Evolutionary conservation across 495 filamentous ascomycete genomes (phyloP).

Genomic region (Penicillium simplicissimum): DNA sequence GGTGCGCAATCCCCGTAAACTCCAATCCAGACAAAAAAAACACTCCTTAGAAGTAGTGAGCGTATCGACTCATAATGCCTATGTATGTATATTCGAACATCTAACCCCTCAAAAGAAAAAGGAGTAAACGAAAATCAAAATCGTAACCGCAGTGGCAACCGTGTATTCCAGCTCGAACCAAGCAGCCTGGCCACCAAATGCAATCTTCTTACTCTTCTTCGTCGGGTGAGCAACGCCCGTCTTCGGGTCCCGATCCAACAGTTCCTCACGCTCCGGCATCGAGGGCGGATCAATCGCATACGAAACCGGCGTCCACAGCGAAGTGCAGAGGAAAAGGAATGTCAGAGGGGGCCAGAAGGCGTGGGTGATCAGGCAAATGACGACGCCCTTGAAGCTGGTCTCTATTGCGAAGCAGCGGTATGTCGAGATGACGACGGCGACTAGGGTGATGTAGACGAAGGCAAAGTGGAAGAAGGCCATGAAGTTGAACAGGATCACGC

Average conservation of each 20-base stretch:
- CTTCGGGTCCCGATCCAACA: conserved; percentile 44
- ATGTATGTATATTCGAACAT: conserved; percentile 11
- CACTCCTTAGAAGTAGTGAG: not conserved
- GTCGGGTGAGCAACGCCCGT: conserved; percentile 49
- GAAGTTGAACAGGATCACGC: conserved; percentile 37
- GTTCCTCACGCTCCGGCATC: conserved; percentile 45
- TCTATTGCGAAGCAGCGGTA: conserved; percentile 37
- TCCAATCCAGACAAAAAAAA: not conserved
- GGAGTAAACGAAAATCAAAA: conserved; percentile 44
- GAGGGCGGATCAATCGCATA: conserved; percentile 48
- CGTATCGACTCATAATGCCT: conserved; percentile 15
- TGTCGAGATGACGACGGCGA: conserved; percentile 37
- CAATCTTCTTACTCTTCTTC: conserved; percentile 42
- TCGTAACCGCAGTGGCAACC: conserved; percentile 38
- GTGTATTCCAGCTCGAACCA: conserved; percentile 47
- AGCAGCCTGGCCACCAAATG: conserved; percentile 42
- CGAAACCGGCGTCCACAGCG: conserved; percentile 40
- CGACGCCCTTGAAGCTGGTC: conserved; percentile 26
- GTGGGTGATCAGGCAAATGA: conserved; percentile 47
- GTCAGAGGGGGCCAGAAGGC: conserved; percentile 49
- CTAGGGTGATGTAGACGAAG: conserved; percentile 44
- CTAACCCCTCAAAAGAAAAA: conserved; percentile 33
- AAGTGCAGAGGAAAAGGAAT: conserved; percentile 40
- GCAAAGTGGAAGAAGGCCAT: conserved; percentile 40
- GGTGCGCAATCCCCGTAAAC: no score